Conservation (phyloP, 495 filamentous ascomycete species). For the Hypoxylon cercidicola region DNA sequence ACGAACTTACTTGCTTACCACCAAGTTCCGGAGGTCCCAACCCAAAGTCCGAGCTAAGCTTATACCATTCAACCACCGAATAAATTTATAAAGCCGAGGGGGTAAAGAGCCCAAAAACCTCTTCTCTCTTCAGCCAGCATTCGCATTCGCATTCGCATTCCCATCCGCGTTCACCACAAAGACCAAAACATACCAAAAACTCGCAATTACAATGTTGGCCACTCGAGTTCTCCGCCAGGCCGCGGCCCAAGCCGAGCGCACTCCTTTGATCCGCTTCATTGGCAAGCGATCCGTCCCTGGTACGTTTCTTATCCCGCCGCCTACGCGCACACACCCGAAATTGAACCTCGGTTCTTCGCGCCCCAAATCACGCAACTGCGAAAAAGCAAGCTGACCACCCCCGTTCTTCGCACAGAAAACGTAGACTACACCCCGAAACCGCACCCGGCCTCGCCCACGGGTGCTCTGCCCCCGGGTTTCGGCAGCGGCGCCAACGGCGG, state of each 20-base stretch:
- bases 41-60: conserved; percentile 32
- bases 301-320: conserved; percentile 56
- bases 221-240: conserved; percentile 74
- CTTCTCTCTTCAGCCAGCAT: conserved; percentile 6
- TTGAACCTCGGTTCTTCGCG: conserved; percentile 6
- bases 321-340: conserved; percentile 12
- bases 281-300: conserved; percentile 86
- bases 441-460: conserved; percentile 59
- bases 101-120: not conserved
- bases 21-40: conserved; percentile 25
- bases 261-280: conserved; percentile 89
- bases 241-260: conserved; percentile 69
- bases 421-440: conserved; percentile 77
- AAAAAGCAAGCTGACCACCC: not conserved
- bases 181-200: not conserved
- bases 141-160: not conserved
- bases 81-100: conserved; percentile 32
- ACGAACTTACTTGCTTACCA: conserved; percentile 24
- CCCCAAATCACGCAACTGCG: not conserved
- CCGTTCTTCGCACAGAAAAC: conserved; percentile 57
- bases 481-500: conserved; percentile 63
- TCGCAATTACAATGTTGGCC: conserved; percentile 64
- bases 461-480: conserved; percentile 64
- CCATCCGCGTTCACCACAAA: not conserved
- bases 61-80: not conserved